Conservation (phyloP, 208 protist species). For the Endotrypanum monterogeii region DNA sequence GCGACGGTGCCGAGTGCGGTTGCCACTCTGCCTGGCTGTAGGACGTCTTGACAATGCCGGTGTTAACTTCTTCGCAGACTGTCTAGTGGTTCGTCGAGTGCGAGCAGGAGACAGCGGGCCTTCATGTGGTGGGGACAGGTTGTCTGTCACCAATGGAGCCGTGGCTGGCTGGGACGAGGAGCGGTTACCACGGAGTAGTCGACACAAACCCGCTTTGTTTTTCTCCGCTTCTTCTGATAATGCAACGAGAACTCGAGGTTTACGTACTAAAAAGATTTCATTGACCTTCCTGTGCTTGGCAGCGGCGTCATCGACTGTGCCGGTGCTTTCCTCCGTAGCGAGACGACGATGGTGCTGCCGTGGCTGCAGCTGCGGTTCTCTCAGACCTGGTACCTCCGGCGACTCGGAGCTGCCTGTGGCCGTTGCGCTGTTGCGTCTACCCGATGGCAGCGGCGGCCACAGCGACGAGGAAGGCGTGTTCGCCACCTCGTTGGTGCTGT, state of each 20-base stretch:
- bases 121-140: background rate
- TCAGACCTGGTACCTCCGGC: background rate
- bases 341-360: background rate
- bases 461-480: background rate
- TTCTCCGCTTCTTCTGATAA: background rate
- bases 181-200: background rate
- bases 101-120: too few relatives aligned
- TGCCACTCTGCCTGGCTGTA: background rate
- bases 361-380: background rate
- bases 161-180: background rate
- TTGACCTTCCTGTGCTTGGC: background rate
- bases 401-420: background rate
- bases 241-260: background rate
- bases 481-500: background rate
- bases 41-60: background rate
- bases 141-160: background rate
- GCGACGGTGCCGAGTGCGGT: constrained; percentile 2
- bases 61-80: background rate
- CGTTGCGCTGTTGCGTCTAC: background rate
- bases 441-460: background rate
- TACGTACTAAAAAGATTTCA: background rate
- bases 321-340: background rate
- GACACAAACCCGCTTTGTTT: background rate
- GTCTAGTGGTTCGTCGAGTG: background rate
- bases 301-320: background rate